phyloP scores from a whole-genome alignment of 140 eudicot species.

The Bidens hawaiensis region DNA sequence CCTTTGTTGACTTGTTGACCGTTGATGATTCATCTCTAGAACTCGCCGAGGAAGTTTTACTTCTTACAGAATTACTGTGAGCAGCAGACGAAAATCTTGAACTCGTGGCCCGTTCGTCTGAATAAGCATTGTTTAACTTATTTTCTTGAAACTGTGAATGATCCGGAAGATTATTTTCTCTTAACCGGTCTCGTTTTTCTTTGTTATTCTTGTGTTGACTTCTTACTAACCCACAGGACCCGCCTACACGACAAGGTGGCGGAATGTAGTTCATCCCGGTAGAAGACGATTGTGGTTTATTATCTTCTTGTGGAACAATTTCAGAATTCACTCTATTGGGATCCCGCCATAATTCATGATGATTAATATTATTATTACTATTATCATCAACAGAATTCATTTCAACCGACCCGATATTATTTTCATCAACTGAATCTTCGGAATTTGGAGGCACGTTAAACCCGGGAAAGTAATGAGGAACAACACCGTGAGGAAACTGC shows the following conservation, averaged over 20 bases:
- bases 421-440: constrained; percentile 40
- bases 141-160: neutral
- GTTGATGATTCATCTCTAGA: constrained; percentile 81
- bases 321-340: constrained; percentile 43
- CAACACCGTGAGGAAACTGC: constrained; percentile 74
- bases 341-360: constrained; percentile 59
- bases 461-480: constrained; percentile 65
- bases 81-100: constrained; percentile 78
- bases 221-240: constrained; percentile 36
- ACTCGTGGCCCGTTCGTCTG: constrained; percentile 60
- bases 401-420: constrained; percentile 28
- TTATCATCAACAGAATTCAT: constrained; percentile 35
- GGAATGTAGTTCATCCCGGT: constrained; percentile 36
- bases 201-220: constrained; percentile 48
- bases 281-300: constrained; percentile 24
- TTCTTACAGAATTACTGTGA: constrained; percentile 61
- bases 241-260: constrained; percentile 50
- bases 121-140: constrained; percentile 21
- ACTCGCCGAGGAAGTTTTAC: constrained; percentile 88
- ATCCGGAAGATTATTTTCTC: constrained; percentile 29
- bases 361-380: no score
- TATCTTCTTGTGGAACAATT: constrained; percentile 38
- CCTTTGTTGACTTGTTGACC: constrained; percentile 50
- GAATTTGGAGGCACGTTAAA: constrained; percentile 35
- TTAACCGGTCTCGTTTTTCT: constrained; percentile 42